Percentiles rank a stretch among this genome's conserved stretches.
Evolutionary conservation across 371 early-diverging fungal genomes (phyloP).

Genomic region (Mortierella sp.): DNA sequence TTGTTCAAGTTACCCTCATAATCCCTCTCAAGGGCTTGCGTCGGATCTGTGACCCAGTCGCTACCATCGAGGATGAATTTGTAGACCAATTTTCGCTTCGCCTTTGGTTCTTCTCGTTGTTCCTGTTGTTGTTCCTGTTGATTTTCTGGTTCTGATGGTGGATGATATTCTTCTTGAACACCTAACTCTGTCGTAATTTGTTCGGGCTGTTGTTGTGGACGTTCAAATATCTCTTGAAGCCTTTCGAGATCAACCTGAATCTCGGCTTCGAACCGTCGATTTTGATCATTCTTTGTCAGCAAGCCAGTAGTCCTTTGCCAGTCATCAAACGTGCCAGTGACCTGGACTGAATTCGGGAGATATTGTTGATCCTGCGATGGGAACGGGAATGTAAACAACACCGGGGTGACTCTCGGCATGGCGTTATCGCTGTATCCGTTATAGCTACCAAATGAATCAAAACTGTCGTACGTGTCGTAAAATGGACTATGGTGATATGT

Average conservation of each 20-base stretch:
- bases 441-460: too few relatives aligned
- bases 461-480: too few relatives aligned
- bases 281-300: conserved; percentile 3
- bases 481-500: too few relatives aligned
- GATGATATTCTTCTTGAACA: too few relatives aligned
- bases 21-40: conserved; percentile 21
- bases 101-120: too few relatives aligned
- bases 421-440: neutral
- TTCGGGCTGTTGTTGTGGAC: too few relatives aligned
- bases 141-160: too few relatives aligned
- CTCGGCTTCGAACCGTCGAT: conserved; percentile 10
- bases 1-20: conserved; percentile 26
- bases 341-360: conserved; percentile 10
- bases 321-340: conserved; percentile 21
- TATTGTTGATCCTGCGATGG: conserved; percentile 5
- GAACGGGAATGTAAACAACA: conserved; percentile 12
- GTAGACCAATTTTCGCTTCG: conserved; percentile 16
- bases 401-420: conserved; percentile 1
- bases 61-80: conserved; percentile 30
- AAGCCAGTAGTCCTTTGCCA: conserved; percentile 12
- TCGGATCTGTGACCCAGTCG: conserved; percentile 24
- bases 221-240: neutral
- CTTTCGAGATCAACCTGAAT: conserved; percentile 15
- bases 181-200: too few relatives aligned
- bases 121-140: too few relatives aligned